Evolutionary conservation across 345 rosid species (phyloP).

Genomic region (Turritis glabra): DNA sequence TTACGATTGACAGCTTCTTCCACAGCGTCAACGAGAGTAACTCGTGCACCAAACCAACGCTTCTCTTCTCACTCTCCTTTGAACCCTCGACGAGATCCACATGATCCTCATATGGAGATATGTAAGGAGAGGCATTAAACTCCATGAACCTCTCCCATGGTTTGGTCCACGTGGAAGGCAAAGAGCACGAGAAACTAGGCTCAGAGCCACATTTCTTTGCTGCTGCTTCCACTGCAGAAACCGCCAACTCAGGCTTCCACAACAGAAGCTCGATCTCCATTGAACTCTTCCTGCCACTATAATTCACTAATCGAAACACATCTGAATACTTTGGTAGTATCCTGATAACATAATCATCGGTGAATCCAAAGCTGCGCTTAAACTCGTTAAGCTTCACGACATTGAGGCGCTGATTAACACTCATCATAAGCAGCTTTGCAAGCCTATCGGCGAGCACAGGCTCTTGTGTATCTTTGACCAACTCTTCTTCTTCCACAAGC

Average conservation of each 20-base stretch:
- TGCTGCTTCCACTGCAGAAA: slow-evolving; percentile 69
- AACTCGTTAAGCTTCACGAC: slow-evolving; percentile 68
- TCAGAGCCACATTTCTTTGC: slow-evolving; percentile 50
- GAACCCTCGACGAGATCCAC: slow-evolving; percentile 54
- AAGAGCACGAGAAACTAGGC: slow-evolving; percentile 62
- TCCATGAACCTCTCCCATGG: slow-evolving; percentile 73
- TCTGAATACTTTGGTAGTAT: slow-evolving; percentile 65
- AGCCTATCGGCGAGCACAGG: slow-evolving; percentile 54
- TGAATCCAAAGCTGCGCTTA: slow-evolving; percentile 74
- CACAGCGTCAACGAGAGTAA: slow-evolving; percentile 73
- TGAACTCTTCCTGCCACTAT: slow-evolving; percentile 80
- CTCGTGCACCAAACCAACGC: slow-evolving; percentile 71
- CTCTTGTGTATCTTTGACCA: slow-evolving; percentile 67
- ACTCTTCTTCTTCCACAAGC: slow-evolving; percentile 81
- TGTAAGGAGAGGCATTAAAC: slow-evolving; percentile 69
- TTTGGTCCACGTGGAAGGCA: slow-evolving; percentile 78
- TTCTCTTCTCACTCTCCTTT: slow-evolving; percentile 80
- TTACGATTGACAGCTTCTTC: slow-evolving; percentile 81
- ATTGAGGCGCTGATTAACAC: slow-evolving; percentile 69
- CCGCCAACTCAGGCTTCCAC: slow-evolving; percentile 69
- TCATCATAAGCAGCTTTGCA: slow-evolving; percentile 85
- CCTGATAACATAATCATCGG: slow-evolving; percentile 84
- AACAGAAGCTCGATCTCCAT: slow-evolving; percentile 88
- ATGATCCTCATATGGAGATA: slow-evolving; percentile 65
- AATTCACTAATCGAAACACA: slow-evolving; percentile 61